Evolutionary conservation across 2,329 filamentous ascomycete genomes (phyloP), one percentile per base, ranked within the genome.

Genomic region (Fusarium sp.): DNA sequence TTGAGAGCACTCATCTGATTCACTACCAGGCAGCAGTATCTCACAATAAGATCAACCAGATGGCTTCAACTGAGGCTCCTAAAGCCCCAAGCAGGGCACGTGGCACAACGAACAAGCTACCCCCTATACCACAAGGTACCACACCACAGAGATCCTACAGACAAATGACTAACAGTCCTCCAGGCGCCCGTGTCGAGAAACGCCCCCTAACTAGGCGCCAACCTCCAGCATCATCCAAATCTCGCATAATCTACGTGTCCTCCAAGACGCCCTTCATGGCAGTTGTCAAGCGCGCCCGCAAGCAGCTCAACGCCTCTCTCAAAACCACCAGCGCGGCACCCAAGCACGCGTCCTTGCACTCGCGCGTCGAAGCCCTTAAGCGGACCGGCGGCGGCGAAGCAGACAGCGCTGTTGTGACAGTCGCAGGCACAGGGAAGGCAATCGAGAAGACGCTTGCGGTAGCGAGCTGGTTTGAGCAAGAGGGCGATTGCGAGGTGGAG

Each of bases 381-480:
- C 72, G 74, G 41, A 72, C 73, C 49, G 64, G 64, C 57, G 64
- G 64, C 44, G 64, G 60, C 19, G 64, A 69, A 15, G 69, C 70
- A 4, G 71, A 70, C 47, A 72, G 73, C 19, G 73, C 75, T 9
- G 73, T 69, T 19, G 87, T 91, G 5, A 78, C 83, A 12, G 73
- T 91, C 2, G 81, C 89, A 50, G 90, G 85, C 7, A 88, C 88
- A 0, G 89, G 90, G 2, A 83, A 82, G 64, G 90, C 89, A 7
- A 87, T 92, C 28, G 79, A 83, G 60, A 87, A 86, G 74, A 85
- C 85, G 1, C 74, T 91, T 56, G 79, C 83, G 25, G 74, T 92
- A 6, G 90, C 85, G 0, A 74, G 84, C 31, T 89, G 85, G 80
- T 91, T 92, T 64, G 82, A 86, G 73, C 80, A 84, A 50, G 82